Evolutionary conservation across 495 filamentous ascomycete species (phyloP), one percentile per base, ranked within the genome.

Genomic region (Neurospora pannonica): DNA sequence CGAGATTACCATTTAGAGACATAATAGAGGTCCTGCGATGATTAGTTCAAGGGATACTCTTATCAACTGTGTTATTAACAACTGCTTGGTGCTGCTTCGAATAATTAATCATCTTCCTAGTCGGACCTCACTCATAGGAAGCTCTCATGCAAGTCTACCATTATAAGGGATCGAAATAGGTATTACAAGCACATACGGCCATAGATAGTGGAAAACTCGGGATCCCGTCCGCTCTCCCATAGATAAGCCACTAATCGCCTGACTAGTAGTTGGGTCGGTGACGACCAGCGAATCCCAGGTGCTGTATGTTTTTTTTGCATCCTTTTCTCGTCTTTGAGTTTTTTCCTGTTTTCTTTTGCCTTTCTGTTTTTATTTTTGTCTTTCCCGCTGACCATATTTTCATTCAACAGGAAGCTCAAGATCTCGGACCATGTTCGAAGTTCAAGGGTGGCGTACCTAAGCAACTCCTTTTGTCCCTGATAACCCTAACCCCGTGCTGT

Each of bases 261-360:
- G 36, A 37, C 36, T 37, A 37, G 36, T 37, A 37, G 36, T 37
- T 37, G 80, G 81, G 83, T 86, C 79, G 83, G 82, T 84, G 85
- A 85, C 82, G 80, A 86, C 72, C 72, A 77, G 77, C 71, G 77
- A 77, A 76, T 78, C 72, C 77, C 75, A 60, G 77, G 77, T 74
- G 77, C 75, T 78, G 75, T 75, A 78, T 77, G 72, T 77, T 73
- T 73, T 71, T 71, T 62, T 76, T 74, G 36, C 0, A 37, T n/a
- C n/a, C 10, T 11, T 13, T 10, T n/a, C 11, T 6, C 6, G 34
- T 36, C 34, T 46, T 46, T 46, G 17, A n/a, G 6, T 43, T 3
- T 8, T n/a, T 8, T n/a, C 19, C 17, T 9, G 7, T 9, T n/a
- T 3, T 10, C 37, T 1, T 38, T 38, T 7, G 8, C 37, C 37